Conservation (phyloP, 2,329 filamentous ascomycete genomes). For the Cordyceps militaris region DNA sequence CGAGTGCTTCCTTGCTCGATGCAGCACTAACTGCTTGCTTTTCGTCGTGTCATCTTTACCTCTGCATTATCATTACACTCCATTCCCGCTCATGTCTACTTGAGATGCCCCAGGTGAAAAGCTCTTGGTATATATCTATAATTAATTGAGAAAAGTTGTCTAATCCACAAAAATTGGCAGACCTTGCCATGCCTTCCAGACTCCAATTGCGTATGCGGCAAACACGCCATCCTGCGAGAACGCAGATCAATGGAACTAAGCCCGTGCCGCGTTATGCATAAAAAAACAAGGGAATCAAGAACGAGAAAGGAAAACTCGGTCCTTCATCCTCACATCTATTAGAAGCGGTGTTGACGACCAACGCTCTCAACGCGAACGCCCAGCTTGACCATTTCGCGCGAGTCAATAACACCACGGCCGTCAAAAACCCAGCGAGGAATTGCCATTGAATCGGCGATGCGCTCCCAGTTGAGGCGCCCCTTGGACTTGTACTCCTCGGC, state of each 20-base stretch:
- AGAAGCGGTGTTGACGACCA: slow-evolving; percentile 40
- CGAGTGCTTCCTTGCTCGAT: background rate
- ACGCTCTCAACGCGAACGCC: slow-evolving; percentile 47
- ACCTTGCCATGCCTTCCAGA: background rate
- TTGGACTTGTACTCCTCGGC: slow-evolving; percentile 39
- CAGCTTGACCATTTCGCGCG: slow-evolving; percentile 40
- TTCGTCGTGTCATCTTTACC: no score
- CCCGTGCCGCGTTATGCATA: background rate
- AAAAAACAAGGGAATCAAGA: background rate
- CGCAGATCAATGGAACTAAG: background rate
- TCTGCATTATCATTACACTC: no score
- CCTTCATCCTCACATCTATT: slow-evolving; percentile 11
- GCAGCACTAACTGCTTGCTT: background rate
- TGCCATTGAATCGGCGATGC: slow-evolving; percentile 41
- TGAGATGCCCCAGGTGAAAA: background rate
- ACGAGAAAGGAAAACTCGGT: background rate
- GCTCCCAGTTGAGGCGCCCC: slow-evolving; percentile 45
- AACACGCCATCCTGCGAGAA: background rate
- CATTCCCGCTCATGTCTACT: no score
- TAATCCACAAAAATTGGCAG: background rate
- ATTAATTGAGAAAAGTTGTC: background rate
- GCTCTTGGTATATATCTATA: background rate
- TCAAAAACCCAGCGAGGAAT: slow-evolving; percentile 52
- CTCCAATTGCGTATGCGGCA: background rate
- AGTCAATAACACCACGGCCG: slow-evolving; percentile 47